Base-by-base conservation (phyloP, 75 land plant genomes). In the Sequoiadendron giganteum region DNA sequence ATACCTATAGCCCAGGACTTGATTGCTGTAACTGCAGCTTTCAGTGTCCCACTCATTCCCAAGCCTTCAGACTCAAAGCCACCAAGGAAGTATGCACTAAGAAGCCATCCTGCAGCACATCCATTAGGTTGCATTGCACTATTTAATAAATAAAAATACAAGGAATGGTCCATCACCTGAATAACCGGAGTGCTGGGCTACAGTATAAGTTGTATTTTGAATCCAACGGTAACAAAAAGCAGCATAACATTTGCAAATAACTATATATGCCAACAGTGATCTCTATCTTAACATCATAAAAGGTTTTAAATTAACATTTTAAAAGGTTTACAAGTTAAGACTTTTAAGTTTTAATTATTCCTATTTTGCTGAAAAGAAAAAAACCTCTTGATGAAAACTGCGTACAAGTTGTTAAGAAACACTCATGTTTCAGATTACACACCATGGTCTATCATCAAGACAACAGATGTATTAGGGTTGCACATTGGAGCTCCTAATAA, bases 1-100 rank as follows among this genome's bases (percentile, higher is more conserved):
- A 97, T 93, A n/a, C 99, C 98, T 43, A 94, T 84, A 39, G 93
- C 95, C 99, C 99, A 97, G 5, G 99, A 96, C 87, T 96, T 97
- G 39, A 90, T 89, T 87, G 99, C 93, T 42, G 96, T 93, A 78
- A 90, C 0, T 30, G 93, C 87, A 88, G 94, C 97, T 55, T 88
- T 90, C 10, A 61, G 30, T 7, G 86, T 47, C 61, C 99, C 99
- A 89, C 94, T 96, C 82, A 87, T 78, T 54, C 98, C 99, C 88
- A 92, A 95, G 16, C 98, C 98, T 54, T 97, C 98, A 61, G 96
- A 95, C 18, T 92, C 93, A 91, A 90, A 97, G 55, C 97, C 98
- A 68, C 98, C 99, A 73, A 97, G 90, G 80, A 97, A 95, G 84
- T 95, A 97, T 30, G 99, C 95, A 87, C 98, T 90, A 87, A 97